phyloP scores from a whole-genome alignment of 1,139 yeast genomes.

The Yamadazyma sp. region DNA sequence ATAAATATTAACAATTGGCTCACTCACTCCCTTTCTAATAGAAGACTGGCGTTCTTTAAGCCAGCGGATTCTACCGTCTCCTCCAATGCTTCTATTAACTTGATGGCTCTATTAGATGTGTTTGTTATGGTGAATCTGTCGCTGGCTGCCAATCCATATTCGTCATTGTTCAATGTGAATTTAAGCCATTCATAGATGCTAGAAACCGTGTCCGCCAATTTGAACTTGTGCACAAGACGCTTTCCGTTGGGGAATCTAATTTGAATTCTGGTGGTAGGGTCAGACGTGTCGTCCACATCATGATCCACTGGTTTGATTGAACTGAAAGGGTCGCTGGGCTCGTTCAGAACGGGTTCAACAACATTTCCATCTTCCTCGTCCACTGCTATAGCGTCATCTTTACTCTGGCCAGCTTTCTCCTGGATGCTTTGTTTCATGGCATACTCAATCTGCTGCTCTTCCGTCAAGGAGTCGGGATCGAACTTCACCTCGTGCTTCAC shows the following conservation, averaged over 20 bases:
- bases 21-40: constrained; percentile 55
- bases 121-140: constrained; percentile 52
- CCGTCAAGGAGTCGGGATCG: constrained; percentile 66
- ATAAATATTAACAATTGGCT: neutral
- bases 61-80: constrained; percentile 72
- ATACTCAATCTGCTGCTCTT: constrained; percentile 80
- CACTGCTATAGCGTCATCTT: constrained; percentile 24
- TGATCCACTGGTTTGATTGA: constrained; percentile 49
- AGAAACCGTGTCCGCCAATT: constrained; percentile 52
- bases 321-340: constrained; percentile 33
- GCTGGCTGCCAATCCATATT: constrained; percentile 44
- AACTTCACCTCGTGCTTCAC: constrained; percentile 53
- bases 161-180: constrained; percentile 54
- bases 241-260: constrained; percentile 85
- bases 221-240: constrained; percentile 74
- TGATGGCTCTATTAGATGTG: constrained; percentile 64
- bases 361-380: constrained; percentile 16
- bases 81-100: constrained; percentile 60
- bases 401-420: constrained; percentile 19
- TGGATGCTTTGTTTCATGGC: constrained; percentile 70
- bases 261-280: constrained; percentile 74
- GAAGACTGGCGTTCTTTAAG: constrained; percentile 75
- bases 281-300: constrained; percentile 54
- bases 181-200: constrained; percentile 44
- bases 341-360: constrained; percentile 10